Percentiles rank a stretch among this genome's conserved stretches.
Evolutionary conservation across 1,284 basidiomycete species (phyloP).

Genomic region (Moesziomyces sp.): DNA sequence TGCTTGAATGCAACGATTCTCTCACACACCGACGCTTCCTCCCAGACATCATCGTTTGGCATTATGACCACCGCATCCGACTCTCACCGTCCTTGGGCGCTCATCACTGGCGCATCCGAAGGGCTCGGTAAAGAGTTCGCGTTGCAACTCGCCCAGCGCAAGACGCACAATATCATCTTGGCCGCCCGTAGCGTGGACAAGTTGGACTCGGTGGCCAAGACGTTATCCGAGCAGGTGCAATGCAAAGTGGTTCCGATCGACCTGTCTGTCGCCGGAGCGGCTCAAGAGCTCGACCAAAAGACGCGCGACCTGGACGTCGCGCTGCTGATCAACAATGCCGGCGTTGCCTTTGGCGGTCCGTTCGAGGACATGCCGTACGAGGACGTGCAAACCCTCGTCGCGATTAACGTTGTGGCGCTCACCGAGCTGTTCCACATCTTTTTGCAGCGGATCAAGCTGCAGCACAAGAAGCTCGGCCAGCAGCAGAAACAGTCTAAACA

Average conservation of each 20-base stretch:
- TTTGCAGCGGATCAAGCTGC: constrained; percentile 18
- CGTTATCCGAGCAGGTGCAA: constrained; percentile 15
- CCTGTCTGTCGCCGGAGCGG: constrained; percentile 27
- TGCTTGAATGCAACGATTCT: too few relatives aligned
- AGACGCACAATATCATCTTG: constrained; percentile 30
- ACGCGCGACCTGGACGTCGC: constrained; percentile 22
- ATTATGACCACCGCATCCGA: constrained; percentile 1
- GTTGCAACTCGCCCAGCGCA: constrained; percentile 14
- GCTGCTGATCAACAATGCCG: constrained; percentile 40
- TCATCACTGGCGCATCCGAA: constrained; percentile 33
- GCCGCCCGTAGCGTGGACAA: constrained; percentile 21
- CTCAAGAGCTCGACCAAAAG: constrained; percentile 16
- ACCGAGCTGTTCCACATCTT: constrained; percentile 33
- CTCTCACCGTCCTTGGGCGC: constrained; percentile 13
- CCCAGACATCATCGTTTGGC: too few relatives aligned
- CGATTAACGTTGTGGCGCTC: constrained; percentile 27
- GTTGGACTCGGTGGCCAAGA: constrained; percentile 8
- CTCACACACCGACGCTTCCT: too few relatives aligned
- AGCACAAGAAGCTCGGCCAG: constrained; percentile 20
- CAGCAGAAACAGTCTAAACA: constrained; percentile 13
- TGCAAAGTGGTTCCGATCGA: constrained; percentile 26
- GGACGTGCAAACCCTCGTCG: constrained; percentile 18
- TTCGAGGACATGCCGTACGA: constrained; percentile 22
- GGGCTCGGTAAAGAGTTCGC: constrained; percentile 36
- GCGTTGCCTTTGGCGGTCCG: constrained; percentile 26